Evolutionary conservation across 1,284 basidiomycete genomes (phyloP).

Genomic region (Anthracocystis setariae): DNA sequence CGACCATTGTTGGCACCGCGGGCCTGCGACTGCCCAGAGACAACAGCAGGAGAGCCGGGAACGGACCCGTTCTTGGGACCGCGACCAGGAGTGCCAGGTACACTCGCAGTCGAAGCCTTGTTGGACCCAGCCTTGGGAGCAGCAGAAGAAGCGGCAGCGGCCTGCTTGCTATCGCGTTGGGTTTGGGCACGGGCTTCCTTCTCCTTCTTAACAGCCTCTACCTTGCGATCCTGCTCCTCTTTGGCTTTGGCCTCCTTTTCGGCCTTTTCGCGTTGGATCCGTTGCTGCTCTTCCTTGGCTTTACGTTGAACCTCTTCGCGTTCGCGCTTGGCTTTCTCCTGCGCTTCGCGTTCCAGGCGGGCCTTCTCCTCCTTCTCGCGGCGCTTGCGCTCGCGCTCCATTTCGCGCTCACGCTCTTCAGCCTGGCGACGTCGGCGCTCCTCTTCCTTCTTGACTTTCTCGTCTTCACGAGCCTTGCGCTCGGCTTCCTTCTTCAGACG

Average conservation of each 20-base stretch:
- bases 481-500: conserved; percentile 71
- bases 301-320: conserved; percentile 59
- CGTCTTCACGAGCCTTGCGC: conserved; percentile 71
- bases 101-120: conserved; percentile 16
- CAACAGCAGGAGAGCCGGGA: conserved; percentile 29
- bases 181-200: conserved; percentile 60
- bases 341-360: conserved; percentile 70
- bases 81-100: conserved; percentile 30
- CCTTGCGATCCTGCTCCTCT: conserved; percentile 46
- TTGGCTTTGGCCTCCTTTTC: conserved; percentile 54
- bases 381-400: conserved; percentile 73
- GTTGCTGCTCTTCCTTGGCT: conserved; percentile 68
- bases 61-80: conserved; percentile 31
- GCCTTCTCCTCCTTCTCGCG: conserved; percentile 78
- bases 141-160: conserved; percentile 16
- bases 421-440: conserved; percentile 73
- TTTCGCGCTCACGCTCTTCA: conserved; percentile 70
- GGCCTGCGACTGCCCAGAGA: conserved; percentile 10
- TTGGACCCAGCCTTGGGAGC: conserved; percentile 16
- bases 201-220: conserved; percentile 43
- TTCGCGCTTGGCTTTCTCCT: conserved; percentile 69
- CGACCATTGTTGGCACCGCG: conserved; percentile 11
- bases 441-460: conserved; percentile 70
- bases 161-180: conserved; percentile 71
- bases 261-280: conserved; percentile 71